Evolutionary conservation across 352 stramenopile genomes (phyloP).

Genomic region (Blastocystis sp.): DNA sequence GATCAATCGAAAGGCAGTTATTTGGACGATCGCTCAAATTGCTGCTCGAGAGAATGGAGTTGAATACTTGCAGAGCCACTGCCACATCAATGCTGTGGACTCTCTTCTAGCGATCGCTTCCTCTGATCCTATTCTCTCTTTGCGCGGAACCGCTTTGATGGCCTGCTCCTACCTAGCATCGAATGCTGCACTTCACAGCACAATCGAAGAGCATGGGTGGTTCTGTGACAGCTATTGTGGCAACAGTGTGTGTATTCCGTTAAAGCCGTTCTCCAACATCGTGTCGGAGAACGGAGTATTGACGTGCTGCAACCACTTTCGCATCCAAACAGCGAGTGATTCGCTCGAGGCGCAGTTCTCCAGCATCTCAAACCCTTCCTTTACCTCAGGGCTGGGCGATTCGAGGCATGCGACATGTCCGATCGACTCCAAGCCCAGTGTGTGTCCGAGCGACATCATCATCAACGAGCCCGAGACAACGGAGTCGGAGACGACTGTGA

Average conservation of each 20-base stretch:
- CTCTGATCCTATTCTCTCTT: neutral
- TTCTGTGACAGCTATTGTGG: neutral
- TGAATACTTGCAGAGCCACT: neutral
- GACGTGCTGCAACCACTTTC: neutral
- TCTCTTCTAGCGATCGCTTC: neutral
- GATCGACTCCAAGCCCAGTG: neutral
- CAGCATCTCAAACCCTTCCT: neutral
- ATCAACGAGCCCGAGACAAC: neutral
- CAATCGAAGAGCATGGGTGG: neutral
- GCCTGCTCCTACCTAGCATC: neutral
- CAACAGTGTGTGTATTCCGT: neutral
- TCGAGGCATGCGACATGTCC: neutral
- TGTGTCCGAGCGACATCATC: constrained; percentile 31
- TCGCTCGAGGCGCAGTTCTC: neutral
- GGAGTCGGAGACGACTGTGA: neutral
- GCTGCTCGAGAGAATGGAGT: neutral
- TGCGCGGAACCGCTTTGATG: neutral
- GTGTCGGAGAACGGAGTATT: neutral
- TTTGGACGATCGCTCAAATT: constrained; percentile 20
- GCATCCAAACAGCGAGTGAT: neutral
- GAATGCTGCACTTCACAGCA: neutral
- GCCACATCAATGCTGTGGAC: neutral
- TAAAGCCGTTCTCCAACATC: neutral
- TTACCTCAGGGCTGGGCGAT: neutral
- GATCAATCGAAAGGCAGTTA: neutral